Base-by-base conservation (phyloP, 2,329 filamentous ascomycete species). In the Exophiala aquamarina region DNA sequence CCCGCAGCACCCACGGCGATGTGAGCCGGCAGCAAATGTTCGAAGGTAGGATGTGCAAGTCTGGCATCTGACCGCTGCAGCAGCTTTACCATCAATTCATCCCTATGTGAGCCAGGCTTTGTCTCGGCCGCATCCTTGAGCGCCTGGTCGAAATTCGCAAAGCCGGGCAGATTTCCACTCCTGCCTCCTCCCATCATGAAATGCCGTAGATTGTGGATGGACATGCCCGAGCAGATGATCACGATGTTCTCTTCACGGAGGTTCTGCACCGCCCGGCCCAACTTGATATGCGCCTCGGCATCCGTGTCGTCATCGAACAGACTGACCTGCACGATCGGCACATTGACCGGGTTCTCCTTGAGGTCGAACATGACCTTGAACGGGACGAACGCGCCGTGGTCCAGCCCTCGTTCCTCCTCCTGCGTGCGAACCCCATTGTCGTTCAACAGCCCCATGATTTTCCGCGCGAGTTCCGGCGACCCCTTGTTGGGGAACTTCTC, bases 301-400 rank as follows among this genome's bases (percentile, higher is more conserved):
- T 86, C 78, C 7, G 49, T 56, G 55, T 86, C 82, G 38, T 70
- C 78, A 47, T 77, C 70, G 64, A 84, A 87, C 9, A 89, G 73
- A 42, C 83, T 87, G 23, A 87, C 82, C 59, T 90, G 86, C 9
- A 90, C 83, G 5, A 90, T 71, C 1, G 86, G 86, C 2, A 86
- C 77, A 35, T 74, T 74, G 9, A 87, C 63, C 2, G 83, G 81
- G 59, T 86, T 87, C 5, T 70, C 62, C 13, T 78, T 69, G 0
- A 81, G 81, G 44, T 81, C 66, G 61, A 87, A 87, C 13, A 82
- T 58, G 55, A 60, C 44, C 53, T 76, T 77, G 63, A 89, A 89
- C 9, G 80, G 79, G 1, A 79, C 83, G 75, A 84, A 90, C 18
- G 89, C 84, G 15, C 87, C 87, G 61, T 90, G 87, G 59, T 90